Base-by-base conservation (phyloP, 805 yeast genomes). In the Phaffomyces antillensis region DNA sequence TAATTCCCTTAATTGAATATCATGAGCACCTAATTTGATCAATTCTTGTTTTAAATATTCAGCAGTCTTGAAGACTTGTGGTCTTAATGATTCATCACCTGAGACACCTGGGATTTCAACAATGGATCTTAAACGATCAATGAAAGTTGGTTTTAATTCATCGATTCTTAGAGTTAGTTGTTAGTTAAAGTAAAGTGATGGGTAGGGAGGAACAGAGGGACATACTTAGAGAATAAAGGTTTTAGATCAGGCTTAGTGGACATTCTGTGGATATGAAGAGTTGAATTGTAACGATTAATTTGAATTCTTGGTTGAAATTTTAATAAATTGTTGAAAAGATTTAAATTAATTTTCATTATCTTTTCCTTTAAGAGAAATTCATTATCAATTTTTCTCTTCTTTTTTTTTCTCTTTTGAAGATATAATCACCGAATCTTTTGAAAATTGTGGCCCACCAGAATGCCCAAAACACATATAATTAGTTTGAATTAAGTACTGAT, bases 101-200 rank as follows among this genome's bases (percentile, higher is more conserved):
- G 97, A 89, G 39, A 93, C 98, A 10, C 97, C 90, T 40, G 96
- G 95, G 55, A 91, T 93, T 48, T 88, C 85, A 39, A 93, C 89
- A n/a, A 97, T 97, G 41, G 83, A 72, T 37, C 80, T 66, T 48
- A 93, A 74, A 54, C 95, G 73, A 44, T 76, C 68, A 54, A 86
- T 79, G 71, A 84, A 90, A 49, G 73, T 66, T 7, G 90, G 85
- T 66, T 86, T 81, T 61, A 86, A 76, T 55, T 77, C 83, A 53
- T 83, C 86, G 53, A 87, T 82, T 62, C 83, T 80, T 65, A 4
- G 18, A 15, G 44, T 35, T 31, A 35, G 39, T 34, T 11, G 2
- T n/a, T n/a, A 15, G 23, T 39, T 18, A 17, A 20, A 17, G 11
- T n/a, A 32, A n/a, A 17, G 15, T 9, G n/a, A n/a, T 30, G 39